Base-by-base conservation (phyloP, 441 rosid genomes). In the Populus hybrid region DNA sequence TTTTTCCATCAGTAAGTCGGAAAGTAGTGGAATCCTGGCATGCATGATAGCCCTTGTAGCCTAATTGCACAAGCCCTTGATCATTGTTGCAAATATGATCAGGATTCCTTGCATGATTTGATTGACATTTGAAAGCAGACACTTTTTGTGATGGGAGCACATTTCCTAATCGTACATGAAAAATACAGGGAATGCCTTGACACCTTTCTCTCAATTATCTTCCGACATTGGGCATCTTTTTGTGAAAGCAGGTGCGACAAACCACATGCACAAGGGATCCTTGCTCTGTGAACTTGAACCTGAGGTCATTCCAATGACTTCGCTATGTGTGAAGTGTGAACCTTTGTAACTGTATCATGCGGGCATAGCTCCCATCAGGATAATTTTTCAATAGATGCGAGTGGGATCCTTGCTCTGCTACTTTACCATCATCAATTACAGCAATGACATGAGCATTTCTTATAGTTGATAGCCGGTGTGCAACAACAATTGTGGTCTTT, bases 331-430 rank as follows among this genome's bases (percentile, higher is more conserved):
- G 82, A 97, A 97, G n/a, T n/a, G n/a, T n/a, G n/a, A n/a, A n/a
- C 87, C 99, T 92, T 80, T 97, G 99, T 72, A 97, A 83, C 85
- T 94, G 98, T 82, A 93, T 93, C 99, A 97, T 97, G 73, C 98
- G 69, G 9, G 98, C 93, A 42, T 97, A 97, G 73, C 88, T 84
- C 38, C 99, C 99, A 56, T 97, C 99, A 16, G 99, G 98, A 80
- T n/a, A n/a, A n/a, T n/a, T n/a, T n/a, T n/a, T n/a, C n/a, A n/a
- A n/a, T n/a, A n/a, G n/a, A n/a, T n/a, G 93, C 0, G 97, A 91
- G 82, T 94, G 99, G 3, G 98, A 91, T 20, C 99, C 99, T 88
- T 92, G 97, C 77, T 93, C 99, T 2, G 95, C 92, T 0, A 97
- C 98, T 83, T 92, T 94, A 21, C 99, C 99, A 5, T 97, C 99